Evolutionary conservation across 768 basidiomycete genomes (phyloP).

Genomic region (Auricularia sp.): DNA sequence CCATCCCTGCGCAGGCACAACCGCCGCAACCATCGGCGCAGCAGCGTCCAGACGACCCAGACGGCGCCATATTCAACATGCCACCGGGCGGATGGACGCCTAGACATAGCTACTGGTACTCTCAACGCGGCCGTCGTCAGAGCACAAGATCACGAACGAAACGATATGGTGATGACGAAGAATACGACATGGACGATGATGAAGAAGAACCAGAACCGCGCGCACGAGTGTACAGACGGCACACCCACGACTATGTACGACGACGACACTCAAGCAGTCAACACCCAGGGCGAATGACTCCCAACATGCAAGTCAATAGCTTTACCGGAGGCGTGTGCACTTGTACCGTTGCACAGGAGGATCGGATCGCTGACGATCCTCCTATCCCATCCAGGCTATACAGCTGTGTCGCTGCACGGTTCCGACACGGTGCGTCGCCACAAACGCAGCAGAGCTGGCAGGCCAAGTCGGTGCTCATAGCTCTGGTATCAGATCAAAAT

Average conservation of each 20-base stretch:
- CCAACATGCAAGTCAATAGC: neutral
- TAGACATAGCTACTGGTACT: neutral
- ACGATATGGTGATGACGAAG: conserved; percentile 73
- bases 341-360: neutral
- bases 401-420: neutral
- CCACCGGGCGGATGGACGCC: neutral
- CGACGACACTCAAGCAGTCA: neutral
- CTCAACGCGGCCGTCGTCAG: neutral
- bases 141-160: conserved; percentile 13
- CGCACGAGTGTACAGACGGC: neutral
- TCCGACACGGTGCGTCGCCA: neutral
- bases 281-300: neutral
- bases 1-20: neutral
- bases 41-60: neutral
- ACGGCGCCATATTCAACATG: neutral
- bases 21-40: neutral
- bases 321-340: neutral
- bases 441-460: neutral
- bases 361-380: neutral
- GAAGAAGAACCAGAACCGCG: neutral
- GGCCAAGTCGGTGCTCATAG: neutral
- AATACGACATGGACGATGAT: conserved; percentile 49
- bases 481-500: neutral
- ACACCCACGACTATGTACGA: neutral
- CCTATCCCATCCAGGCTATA: neutral